Evolutionary conservation across 306 rosid species (phyloP).

Genomic region (Citrullus amarus): DNA sequence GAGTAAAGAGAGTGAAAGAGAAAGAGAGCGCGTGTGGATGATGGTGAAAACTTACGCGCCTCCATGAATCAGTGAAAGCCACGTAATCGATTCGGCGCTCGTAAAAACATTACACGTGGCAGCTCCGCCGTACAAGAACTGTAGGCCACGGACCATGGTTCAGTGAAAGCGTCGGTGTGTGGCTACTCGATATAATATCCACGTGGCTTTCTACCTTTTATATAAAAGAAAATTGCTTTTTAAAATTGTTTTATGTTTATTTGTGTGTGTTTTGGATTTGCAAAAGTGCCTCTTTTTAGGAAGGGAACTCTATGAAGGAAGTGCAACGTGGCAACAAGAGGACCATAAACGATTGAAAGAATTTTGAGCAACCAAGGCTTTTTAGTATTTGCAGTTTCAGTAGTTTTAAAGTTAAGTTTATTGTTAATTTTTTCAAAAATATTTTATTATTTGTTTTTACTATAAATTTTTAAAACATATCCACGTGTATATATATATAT

Average conservation of each 20-base stretch:
- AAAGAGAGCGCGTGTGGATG: neutral
- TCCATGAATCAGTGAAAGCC: neutral
- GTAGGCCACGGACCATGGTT: neutral
- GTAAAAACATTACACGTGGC: neutral
- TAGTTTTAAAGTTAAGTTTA: no score
- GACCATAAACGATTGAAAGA: no score
- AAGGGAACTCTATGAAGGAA: no score
- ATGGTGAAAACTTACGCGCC: neutral
- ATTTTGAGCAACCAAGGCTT: no score
- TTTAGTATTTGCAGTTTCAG: no score
- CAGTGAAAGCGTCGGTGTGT: conserved; percentile 3
- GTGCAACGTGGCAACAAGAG: no score
- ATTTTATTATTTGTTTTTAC: no score
- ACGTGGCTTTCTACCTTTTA: neutral
- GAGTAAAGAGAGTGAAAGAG: neutral
- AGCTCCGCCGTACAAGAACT: neutral
- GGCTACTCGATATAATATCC: conserved; percentile 2
- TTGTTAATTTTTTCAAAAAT: no score
- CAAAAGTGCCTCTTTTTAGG: no score
- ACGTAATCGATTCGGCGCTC: neutral
- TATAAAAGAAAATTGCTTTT: neutral
- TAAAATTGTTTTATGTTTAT: neutral
- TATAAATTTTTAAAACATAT: no score
- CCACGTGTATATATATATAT: no score
- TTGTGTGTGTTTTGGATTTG: neutral